Base-by-base conservation (phyloP, 306 rosid genomes). In the Hippophae gyantsensis region DNA sequence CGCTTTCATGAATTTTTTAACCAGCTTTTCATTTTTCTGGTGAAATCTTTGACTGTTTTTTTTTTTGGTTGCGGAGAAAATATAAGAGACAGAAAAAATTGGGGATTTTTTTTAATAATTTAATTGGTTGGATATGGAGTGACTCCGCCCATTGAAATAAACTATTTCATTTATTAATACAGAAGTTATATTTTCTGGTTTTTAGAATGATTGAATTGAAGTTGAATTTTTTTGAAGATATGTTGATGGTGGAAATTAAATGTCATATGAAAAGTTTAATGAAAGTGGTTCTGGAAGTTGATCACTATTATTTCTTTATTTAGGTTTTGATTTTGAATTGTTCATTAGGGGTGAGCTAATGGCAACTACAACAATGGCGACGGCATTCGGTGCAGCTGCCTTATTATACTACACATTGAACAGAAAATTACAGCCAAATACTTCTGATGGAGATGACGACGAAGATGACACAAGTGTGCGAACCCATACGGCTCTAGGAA, bases 351-450 rank as follows among this genome's bases (percentile, higher is more conserved):
- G 66, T 45, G 50, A 64, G 64, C 56, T 85, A 62, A 92, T 92
- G 96, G 92, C 98, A 79, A 85, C 98, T 75, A 92, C 96, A 69
- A 92, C 95, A 59, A 78, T 92, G 96, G 96, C 98, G 42, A 92
- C 98, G 66, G 95, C 98, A 58, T 95, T 95, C 25, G 98, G 96
- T 62, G 96, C 96, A 69, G 96, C 95, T 71, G 98, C 98, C 58
- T 81, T 92, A 9, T 67, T 92, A 56, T 87, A 83, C 74, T 92
- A 87, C 63, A 87, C 95, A 11, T 60, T 92, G 69, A 92, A 85
- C 72, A 69, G 86, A 54, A 87, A 82, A 77, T 65, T 87, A 40
- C 82, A 78, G 58, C 52, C 83, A 12, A 54, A 48, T 6, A 5
- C 51, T 6, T 43, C 66, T n/a, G 82, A 46, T 8, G 86, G 23